Percentiles rank a stretch among this genome's conserved stretches.
Evolutionary conservation across 495 filamentous ascomycete genomes (phyloP).

Genomic region (Lentithecium fluviatile): DNA sequence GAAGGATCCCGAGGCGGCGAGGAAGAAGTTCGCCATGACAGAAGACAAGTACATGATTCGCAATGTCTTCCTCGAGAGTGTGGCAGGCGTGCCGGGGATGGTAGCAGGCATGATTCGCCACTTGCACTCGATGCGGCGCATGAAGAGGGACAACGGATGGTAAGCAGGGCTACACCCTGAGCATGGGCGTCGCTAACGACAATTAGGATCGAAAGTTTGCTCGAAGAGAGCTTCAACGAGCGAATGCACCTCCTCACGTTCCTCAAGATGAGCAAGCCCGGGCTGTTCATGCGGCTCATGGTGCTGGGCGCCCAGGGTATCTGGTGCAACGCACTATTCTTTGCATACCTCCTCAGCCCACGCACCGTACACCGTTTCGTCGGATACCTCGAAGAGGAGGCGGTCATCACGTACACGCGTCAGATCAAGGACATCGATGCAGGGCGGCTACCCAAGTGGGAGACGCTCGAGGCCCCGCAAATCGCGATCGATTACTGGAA

Average conservation of each 20-base stretch:
- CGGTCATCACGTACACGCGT: slow-evolving; percentile 90
- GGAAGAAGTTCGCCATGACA: slow-evolving; percentile 60
- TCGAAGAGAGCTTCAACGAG: slow-evolving; percentile 95
- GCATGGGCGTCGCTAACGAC: slow-evolving; percentile 7
- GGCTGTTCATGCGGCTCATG: slow-evolving; percentile 82
- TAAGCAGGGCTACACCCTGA: slow-evolving; percentile 29
- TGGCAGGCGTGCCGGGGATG: slow-evolving; percentile 96
- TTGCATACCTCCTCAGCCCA: slow-evolving; percentile 84
- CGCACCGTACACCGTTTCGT: slow-evolving; percentile 93
- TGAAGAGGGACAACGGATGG: slow-evolving; percentile 96
- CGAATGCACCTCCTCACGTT: slow-evolving; percentile 95
- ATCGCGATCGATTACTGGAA: slow-evolving; percentile 89
- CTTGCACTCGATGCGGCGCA: slow-evolving; percentile 72
- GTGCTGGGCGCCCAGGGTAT: slow-evolving; percentile 81
- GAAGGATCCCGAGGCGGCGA: slow-evolving; percentile 43
- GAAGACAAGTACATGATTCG: slow-evolving; percentile 77
- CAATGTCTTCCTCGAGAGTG: slow-evolving; percentile 89
- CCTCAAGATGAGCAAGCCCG: slow-evolving; percentile 87
- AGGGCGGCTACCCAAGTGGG: slow-evolving; percentile 81
- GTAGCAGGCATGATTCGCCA: slow-evolving; percentile 93
- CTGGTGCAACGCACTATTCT: slow-evolving; percentile 92
- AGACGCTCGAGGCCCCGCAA: slow-evolving; percentile 73
- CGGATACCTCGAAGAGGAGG: slow-evolving; percentile 95
- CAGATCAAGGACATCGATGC: slow-evolving; percentile 81
- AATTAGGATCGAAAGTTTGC: slow-evolving; percentile 79